Base-by-base conservation (phyloP, 2,329 filamentous ascomycete species). In the Fusarium napiforme region DNA sequence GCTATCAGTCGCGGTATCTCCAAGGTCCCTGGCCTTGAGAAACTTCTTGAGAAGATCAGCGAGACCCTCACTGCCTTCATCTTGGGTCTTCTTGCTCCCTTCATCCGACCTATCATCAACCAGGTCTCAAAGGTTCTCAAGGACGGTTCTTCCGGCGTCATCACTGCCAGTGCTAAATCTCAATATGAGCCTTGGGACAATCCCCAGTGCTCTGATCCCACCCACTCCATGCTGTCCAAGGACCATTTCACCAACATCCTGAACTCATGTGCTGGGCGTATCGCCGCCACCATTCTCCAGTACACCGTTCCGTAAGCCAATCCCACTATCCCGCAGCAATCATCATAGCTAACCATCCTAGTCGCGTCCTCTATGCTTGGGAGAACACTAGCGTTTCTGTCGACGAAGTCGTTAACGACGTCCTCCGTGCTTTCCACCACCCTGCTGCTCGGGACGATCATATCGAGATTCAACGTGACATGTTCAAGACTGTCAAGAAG, bases 1-100 rank as follows among this genome's bases (percentile, higher is more conserved):
- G 89, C 92, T 45, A 95, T 99, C 81, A 94, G 91, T 78, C 89
- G 90, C 43, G 92, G 95, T 59, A 94, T 98, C 74, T 91, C 95
- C 77, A 98, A 97, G 85, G 93, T 99, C 43, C 96, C 96, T 0
- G 96, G 96, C 1, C 87, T 99, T 8, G 94, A 97, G 83, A 88
- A 92, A 69, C 86, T 98, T n/a, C 90, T 98, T 28, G 96, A 98
- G 73, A 96, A 94, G 77, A 97, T 99, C 77, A 94, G 93, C 63
- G 96, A 99, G 84, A 96, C 93, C 4, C 86, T 99, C 45, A 97
- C 96, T 0, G 88, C 97, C 11, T 98, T 98, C 80, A 90, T 99
- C 57, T 88, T 99, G 70, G 95, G 95, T 10, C 88, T 99, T 3
- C 87, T 99, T 23, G 94, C 96, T 2, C 96, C 96, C 0, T 98